phyloP scores from a whole-genome alignment of 1,139 yeast species.

The Taphrina wiesneri region DNA sequence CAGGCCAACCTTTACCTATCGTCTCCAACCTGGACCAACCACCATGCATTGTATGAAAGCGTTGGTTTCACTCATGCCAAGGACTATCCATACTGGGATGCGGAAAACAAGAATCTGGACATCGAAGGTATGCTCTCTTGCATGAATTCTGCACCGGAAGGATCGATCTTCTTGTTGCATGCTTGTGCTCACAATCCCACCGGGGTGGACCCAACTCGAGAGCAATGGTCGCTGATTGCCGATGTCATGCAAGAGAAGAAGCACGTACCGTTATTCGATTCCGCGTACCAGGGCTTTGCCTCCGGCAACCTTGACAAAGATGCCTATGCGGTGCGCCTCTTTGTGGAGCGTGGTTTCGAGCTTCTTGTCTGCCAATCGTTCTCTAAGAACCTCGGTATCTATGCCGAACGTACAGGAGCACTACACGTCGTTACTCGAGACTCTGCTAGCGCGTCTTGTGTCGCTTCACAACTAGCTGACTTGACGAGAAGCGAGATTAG shows the following conservation, averaged over 20 bases:
- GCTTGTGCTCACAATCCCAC: slow-evolving; percentile 98
- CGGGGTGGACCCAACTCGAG: slow-evolving; percentile 80
- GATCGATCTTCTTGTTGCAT: slow-evolving; percentile 73
- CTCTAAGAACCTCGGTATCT: slow-evolving; percentile 95
- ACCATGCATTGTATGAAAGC: slow-evolving; percentile 71
- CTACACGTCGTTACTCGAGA: slow-evolving; percentile 56
- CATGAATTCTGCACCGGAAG: slow-evolving; percentile 47
- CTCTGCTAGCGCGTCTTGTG: slow-evolving; percentile 46
- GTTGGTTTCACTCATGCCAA: slow-evolving; percentile 63
- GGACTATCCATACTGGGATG: slow-evolving; percentile 78
- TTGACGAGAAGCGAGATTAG: slow-evolving; percentile 86
- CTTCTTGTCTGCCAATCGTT: slow-evolving; percentile 82
- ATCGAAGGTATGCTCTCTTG: slow-evolving; percentile 49
- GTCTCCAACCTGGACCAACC: slow-evolving; percentile 97
- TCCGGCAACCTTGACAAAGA: slow-evolving; percentile 63
- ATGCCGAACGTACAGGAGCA: slow-evolving; percentile 96
- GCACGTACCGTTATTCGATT: slow-evolving; percentile 76
- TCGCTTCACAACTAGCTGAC: slow-evolving; percentile 76
- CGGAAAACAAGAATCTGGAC: slow-evolving; percentile 62
- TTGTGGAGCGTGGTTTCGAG: slow-evolving; percentile 52
- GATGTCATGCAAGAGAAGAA: slow-evolving; percentile 58
- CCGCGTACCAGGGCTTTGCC: slow-evolving; percentile 94
- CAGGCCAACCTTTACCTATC: slow-evolving; percentile 64
- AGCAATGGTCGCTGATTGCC: slow-evolving; percentile 75
- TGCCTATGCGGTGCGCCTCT: slow-evolving; percentile 53